Evolutionary conservation across 441 rosid genomes (phyloP).

Genomic region (Euphorbia schlechtendalii): DNA sequence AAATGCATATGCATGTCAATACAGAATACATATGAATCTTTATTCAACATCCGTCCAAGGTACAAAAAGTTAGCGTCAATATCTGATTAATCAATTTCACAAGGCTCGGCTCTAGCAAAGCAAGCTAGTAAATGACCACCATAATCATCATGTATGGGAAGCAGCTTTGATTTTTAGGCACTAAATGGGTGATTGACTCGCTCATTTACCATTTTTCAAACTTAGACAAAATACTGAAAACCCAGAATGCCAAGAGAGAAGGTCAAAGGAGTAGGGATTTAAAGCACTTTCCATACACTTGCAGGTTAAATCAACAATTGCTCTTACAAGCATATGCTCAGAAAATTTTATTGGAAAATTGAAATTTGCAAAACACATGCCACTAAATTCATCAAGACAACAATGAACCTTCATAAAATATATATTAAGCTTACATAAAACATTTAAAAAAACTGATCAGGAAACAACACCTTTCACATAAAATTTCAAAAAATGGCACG

Average conservation of each 20-base stretch:
- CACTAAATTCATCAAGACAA: not conserved
- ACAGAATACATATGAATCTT: not conserved
- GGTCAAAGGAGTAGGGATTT: not conserved
- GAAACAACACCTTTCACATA: not conserved
- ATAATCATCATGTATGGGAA: not conserved
- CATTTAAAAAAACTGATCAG: not conserved
- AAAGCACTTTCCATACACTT: not conserved
- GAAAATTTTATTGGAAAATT: not conserved
- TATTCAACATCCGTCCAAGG: constrained; percentile 1
- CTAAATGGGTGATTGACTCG: not conserved
- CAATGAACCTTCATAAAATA: not conserved
- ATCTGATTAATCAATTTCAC: not conserved
- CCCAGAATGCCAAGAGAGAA: not conserved
- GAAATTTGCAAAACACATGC: not conserved
- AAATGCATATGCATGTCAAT: not conserved
- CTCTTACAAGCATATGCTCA: not conserved
- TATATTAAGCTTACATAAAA: not conserved
- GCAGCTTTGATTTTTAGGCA: not conserved
- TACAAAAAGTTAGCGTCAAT: not conserved
- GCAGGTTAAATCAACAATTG: not conserved
- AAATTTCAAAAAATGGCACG: not conserved
- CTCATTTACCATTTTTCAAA: not conserved
- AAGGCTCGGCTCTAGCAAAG: not conserved
- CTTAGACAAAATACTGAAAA: not conserved
- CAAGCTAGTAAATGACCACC: not conserved